Conservation (phyloP, 345 rosid species). For the Ceriops decandra region DNA sequence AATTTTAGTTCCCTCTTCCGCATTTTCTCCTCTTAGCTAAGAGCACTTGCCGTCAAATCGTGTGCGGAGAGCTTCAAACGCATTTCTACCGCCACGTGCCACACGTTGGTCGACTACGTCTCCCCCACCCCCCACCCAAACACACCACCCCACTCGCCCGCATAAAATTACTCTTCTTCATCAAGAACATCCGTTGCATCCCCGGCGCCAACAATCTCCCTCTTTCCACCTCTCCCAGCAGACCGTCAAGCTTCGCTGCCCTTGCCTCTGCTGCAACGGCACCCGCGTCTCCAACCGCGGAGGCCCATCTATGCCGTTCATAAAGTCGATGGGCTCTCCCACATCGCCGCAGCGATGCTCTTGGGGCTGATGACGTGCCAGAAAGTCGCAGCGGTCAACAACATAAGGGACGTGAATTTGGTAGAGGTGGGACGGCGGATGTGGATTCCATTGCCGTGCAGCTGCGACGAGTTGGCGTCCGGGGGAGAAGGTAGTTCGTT, state of each 20-base stretch:
- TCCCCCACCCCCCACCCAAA: neutral
- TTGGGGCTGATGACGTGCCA: slow-evolving; percentile 4
- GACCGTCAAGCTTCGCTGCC: slow-evolving; percentile 19
- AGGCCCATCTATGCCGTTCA: slow-evolving; percentile 15
- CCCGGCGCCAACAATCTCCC: slow-evolving; percentile 27
- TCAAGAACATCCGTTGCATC: slow-evolving; percentile 18
- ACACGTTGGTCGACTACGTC: slow-evolving; percentile 20
- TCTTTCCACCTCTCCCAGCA: slow-evolving; percentile 16
- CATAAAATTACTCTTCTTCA: slow-evolving; percentile 20
- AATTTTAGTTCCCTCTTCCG: slow-evolving; percentile 1
- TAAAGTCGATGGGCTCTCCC: slow-evolving; percentile 11
- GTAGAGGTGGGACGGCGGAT: slow-evolving; percentile 15
- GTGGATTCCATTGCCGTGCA: slow-evolving; percentile 29
- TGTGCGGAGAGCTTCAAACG: slow-evolving; percentile 14
- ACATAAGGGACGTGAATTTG: neutral
- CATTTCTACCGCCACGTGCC: slow-evolving; percentile 11
- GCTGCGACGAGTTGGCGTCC: slow-evolving; percentile 22
- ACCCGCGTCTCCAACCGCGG: slow-evolving; percentile 18
- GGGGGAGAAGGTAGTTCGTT: slow-evolving; percentile 20
- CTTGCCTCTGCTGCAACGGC: slow-evolving; percentile 20
- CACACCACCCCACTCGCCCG: slow-evolving; percentile 13
- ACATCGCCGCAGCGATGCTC: slow-evolving; percentile 24
- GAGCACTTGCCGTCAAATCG: neutral
- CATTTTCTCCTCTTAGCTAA: neutral
- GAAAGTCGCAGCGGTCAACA: slow-evolving; percentile 18